Evolutionary conservation across 352 stramenopile species (phyloP), one percentile per base, ranked within the genome.

Genomic region (Globisporangium spiculum): DNA sequence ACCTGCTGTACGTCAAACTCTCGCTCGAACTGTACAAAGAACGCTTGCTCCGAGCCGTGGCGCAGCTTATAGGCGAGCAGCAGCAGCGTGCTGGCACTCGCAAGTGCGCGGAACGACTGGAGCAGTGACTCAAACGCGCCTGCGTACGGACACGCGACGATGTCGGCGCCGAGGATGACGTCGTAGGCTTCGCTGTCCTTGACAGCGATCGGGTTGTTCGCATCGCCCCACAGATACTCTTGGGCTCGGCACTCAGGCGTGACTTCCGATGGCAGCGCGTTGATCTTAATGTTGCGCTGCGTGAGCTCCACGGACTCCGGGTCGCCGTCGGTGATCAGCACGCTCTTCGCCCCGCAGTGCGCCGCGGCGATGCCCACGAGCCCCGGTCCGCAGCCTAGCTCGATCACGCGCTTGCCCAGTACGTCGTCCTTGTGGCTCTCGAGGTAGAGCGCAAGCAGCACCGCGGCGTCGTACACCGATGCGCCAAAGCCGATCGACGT

Each of bases 61-160:
- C 87, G 85, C 32, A 74, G 80, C 73, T 95, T 95, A 78, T 93
- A 95, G 7, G 85, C 84, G 52, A 95, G 77, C 20, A 95, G 27
- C 14, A 92, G 66, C 46, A 87, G 57, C 20, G 85, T 92, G 1
- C 77, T 32, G 3, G 70, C 50, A 3, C 69, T 65, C 34, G 75
- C 74, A 20, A 94, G 66, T 65, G 79, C 63, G 22, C 66, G 36
- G 18, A 96, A 79, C 18, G 84, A 88, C 55, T 61, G 44, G 9
- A 94, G 74, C 7, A 96, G 69, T 27, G 74, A 76, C 16, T 89
- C 75, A 66, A 94, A 94, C 1, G 83, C 83, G 14, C 65, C 77
- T 12, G 74, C 86, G 68, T 96, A 96, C 52, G 88, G 88, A 68
- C 88, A 96, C 10, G 88, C 88, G 63, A 93, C 81, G 67, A 96